phyloP scores from a whole-genome alignment of 257 asterid genomes.

The Penstemon barbatus region DNA sequence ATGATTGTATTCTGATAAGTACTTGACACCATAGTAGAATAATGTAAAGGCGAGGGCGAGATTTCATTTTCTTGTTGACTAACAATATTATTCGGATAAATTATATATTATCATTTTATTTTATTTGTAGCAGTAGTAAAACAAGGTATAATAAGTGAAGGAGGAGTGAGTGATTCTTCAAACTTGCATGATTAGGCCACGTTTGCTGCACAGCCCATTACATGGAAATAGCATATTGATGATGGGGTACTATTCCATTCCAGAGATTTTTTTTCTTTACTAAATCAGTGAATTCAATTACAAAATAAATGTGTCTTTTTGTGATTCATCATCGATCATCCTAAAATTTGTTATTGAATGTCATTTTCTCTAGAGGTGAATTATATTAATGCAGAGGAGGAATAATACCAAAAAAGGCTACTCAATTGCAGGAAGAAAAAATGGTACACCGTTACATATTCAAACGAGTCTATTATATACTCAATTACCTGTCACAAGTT shows the following conservation, averaged over 20 bases:
- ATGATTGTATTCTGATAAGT: constrained; percentile 16
- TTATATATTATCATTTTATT: neutral
- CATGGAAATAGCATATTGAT: too few species aligned
- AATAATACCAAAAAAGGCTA: neutral
- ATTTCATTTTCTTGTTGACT: constrained; percentile 28
- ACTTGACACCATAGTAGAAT: constrained; percentile 25
- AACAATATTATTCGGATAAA: neutral
- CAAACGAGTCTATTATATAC: neutral
- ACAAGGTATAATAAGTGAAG: constrained; percentile 7
- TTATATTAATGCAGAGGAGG: too few species aligned
- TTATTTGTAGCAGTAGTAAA: constrained; percentile 29
- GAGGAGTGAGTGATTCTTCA: constrained; percentile 30
- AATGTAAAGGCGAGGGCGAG: neutral
- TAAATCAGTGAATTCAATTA: too few species aligned
- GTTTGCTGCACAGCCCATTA: too few species aligned
- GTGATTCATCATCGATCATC: too few species aligned
- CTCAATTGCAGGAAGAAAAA: constrained; percentile 6
- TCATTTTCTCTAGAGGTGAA: too few species aligned
- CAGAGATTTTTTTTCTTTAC: too few species aligned
- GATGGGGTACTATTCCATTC: too few species aligned
- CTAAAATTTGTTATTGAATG: too few species aligned
- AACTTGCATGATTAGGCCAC: constrained; percentile 23
- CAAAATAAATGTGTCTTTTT: too few species aligned
- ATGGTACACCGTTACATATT: neutral
- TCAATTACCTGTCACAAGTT: constrained; percentile 5